phyloP scores from a whole-genome alignment of 2,329 filamentous ascomycete species.

The Ascochyta koolunga region DNA sequence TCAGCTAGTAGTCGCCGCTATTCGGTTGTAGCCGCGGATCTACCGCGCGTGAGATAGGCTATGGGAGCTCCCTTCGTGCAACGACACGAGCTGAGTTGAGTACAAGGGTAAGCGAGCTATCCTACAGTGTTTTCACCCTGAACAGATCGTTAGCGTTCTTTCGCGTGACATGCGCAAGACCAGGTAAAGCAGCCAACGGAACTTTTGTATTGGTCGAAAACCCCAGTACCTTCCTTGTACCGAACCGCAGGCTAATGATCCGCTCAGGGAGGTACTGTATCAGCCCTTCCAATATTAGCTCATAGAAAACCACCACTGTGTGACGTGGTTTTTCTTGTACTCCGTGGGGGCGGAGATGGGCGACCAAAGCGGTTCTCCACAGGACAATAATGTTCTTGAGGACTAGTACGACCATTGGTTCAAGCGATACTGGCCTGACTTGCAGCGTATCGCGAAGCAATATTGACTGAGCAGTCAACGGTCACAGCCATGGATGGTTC shows the following conservation, averaged over 20 bases:
- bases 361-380: not conserved
- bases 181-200: too few species aligned
- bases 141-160: too few species aligned
- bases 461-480: not conserved
- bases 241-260: too few species aligned
- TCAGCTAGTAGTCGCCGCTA: not conserved
- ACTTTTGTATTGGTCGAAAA: too few species aligned
- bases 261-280: too few species aligned
- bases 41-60: not conserved
- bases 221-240: too few species aligned
- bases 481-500: not conserved
- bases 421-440: not conserved
- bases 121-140: too few species aligned
- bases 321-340: constrained; percentile 1
- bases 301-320: not conserved
- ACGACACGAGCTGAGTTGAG: not conserved
- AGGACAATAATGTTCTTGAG: not conserved
- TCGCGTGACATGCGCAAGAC: too few species aligned
- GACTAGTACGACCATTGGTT: not conserved
- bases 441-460: not conserved
- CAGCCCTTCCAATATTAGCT: constrained; percentile 6
- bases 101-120: not conserved
- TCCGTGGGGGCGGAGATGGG: not conserved
- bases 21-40: not conserved
- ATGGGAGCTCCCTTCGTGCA: not conserved